A percentile compares a stretch with the other conserved stretches of the same genome.
Evolutionary conservation across 73 alveolate species (phyloP).

Genomic region (Paramecium primaurelia): DNA sequence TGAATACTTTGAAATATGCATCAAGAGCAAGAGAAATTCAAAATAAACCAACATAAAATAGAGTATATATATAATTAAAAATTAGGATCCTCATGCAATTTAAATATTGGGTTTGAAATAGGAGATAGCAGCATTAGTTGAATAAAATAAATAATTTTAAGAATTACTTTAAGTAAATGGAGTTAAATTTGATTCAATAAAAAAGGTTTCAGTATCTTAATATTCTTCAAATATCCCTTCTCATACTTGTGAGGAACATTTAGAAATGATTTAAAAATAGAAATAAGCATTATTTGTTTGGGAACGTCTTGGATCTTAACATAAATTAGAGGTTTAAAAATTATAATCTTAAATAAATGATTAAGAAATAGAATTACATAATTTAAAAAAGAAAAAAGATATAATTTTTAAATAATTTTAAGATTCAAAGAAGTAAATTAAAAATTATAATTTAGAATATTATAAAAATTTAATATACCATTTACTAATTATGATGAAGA

Average conservation of each 20-base stretch:
- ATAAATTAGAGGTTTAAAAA: neutral
- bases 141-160: conserved; percentile 36
- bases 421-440: neutral
- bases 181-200: neutral
- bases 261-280: neutral
- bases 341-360: neutral
- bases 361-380: neutral
- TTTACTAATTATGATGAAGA: neutral
- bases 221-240: neutral
- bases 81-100: conserved; percentile 82
- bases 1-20: conserved; percentile 95
- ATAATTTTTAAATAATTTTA: neutral
- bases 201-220: neutral
- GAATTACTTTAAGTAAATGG: neutral
- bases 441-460: neutral
- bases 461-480: conserved; percentile 6
- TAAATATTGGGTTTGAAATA: conserved; percentile 74
- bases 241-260: neutral
- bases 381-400: neutral
- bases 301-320: neutral
- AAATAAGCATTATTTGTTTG: neutral
- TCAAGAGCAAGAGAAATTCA: conserved; percentile 94
- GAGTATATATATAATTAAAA: neutral
- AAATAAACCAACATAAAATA: conserved; percentile 84
- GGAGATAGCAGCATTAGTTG: conserved; percentile 62